A percentile compares a stretch with the other conserved stretches of the same genome.
Evolutionary conservation across 2,329 filamentous ascomycete species (phyloP).

Genomic region (Colletotrichum brevisporum): DNA sequence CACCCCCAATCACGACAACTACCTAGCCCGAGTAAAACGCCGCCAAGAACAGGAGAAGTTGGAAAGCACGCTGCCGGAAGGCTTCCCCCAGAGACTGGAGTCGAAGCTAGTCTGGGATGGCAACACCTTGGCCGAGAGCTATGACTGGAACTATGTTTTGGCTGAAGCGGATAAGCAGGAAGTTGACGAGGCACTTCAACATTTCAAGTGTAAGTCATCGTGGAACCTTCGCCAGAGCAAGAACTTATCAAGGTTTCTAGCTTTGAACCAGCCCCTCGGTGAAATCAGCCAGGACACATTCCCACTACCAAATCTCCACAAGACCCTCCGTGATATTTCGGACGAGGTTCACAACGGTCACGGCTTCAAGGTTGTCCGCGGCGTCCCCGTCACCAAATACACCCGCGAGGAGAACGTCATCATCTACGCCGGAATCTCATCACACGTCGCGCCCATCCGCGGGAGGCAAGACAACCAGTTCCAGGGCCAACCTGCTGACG

Average conservation of each 20-base stretch:
- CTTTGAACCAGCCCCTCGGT: conserved; percentile 9
- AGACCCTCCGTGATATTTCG: conserved; percentile 65
- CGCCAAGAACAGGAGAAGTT: conserved; percentile 58
- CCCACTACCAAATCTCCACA: conserved; percentile 66
- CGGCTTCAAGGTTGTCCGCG: conserved; percentile 74
- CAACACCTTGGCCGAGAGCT: conserved; percentile 59
- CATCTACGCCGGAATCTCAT: conserved; percentile 72
- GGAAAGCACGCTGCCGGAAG: conserved; percentile 58
- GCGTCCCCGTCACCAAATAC: conserved; percentile 67
- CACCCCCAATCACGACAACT: conserved; percentile 67
- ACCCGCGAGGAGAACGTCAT: conserved; percentile 69
- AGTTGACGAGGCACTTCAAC: conserved; percentile 49
- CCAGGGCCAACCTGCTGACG: conserved; percentile 62
- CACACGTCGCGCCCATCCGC: conserved; percentile 68
- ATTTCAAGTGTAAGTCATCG: conserved; percentile 37
- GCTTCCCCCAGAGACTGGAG: conserved; percentile 64
- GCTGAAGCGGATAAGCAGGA: conserved; percentile 63
- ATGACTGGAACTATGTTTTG: conserved; percentile 68
- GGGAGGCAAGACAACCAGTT: conserved; percentile 66
- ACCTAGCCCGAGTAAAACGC: conserved; percentile 62
- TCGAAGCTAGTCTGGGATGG: conserved; percentile 72
- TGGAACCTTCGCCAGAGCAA: accelerated
- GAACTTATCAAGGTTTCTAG: not conserved
- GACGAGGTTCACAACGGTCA: conserved; percentile 69
- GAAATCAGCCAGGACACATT: conserved; percentile 62